A percentile compares a stretch with the other conserved stretches of the same genome.
phyloP scores from a whole-genome alignment of 768 basidiomycete species.

The Pleurotus salmoneostramineus region DNA sequence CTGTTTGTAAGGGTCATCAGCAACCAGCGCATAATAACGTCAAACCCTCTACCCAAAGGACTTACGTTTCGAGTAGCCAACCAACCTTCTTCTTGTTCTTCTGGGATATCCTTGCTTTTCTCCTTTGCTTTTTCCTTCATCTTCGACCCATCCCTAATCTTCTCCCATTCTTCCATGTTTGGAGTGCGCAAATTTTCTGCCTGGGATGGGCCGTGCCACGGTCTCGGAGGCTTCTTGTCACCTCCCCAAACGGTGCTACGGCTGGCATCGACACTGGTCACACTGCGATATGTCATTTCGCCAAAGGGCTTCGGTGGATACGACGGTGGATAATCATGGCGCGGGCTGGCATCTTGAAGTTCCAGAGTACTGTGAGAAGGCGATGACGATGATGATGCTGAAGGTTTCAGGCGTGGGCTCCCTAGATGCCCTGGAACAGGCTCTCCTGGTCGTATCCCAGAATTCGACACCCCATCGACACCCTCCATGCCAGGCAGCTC shows the following conservation, averaged over 20 bases:
- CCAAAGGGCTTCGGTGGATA: not conserved
- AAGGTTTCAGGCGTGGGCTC: not conserved
- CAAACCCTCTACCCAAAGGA: not conserved
- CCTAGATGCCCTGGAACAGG: not conserved
- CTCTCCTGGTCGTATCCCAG: not conserved
- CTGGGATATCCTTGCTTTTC: constrained; percentile 28
- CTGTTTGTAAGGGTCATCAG: constrained; percentile 12
- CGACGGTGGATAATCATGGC: not conserved
- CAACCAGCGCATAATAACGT: not conserved
- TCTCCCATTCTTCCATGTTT: not conserved
- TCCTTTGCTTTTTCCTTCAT: constrained; percentile 16
- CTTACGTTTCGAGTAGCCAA: constrained; percentile 22
- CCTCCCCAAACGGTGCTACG: not conserved
- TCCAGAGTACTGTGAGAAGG: not conserved
- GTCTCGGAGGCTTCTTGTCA: not conserved
- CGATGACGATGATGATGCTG: not conserved
- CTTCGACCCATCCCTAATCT: not conserved
- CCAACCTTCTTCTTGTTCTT: constrained; percentile 35
- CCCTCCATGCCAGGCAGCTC: not conserved
- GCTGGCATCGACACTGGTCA: not conserved
- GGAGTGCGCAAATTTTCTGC: not conserved
- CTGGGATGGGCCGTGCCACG: not conserved
- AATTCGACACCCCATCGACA: not conserved
- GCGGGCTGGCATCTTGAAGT: not conserved
- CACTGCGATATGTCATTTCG: not conserved